phyloP scores from a whole-genome alignment of 1,139 yeast species.

The Saccharomyces hybrid region DNA sequence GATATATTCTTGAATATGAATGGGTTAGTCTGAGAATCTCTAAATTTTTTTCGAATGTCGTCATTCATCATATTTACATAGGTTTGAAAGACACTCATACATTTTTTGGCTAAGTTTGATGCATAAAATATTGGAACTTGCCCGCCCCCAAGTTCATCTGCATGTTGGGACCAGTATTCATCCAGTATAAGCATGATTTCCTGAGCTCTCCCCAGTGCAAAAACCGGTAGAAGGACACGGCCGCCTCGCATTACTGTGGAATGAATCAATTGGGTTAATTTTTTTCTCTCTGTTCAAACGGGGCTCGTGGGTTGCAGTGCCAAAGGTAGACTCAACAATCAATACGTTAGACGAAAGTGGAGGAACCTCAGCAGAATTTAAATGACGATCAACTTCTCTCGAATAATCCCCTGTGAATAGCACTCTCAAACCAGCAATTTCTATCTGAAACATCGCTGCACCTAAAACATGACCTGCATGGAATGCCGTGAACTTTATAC shows the following conservation, averaged over 20 bases:
- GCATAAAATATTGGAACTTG: constrained; percentile 76
- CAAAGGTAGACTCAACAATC: constrained; percentile 93
- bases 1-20: constrained; percentile 83
- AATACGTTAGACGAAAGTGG: constrained; percentile 80
- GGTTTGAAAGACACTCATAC: constrained; percentile 96
- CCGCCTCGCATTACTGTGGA: constrained; percentile 85
- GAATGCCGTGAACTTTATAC: constrained; percentile 91
- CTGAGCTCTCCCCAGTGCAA: constrained; percentile 95
- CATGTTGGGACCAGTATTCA: constrained; percentile 85
- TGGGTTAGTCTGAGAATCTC: constrained; percentile 74
- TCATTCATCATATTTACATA: constrained; percentile 97
- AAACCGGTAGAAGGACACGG: constrained; percentile 83
- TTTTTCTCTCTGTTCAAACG: constrained; percentile 72
- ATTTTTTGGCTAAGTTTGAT: constrained; percentile 85
- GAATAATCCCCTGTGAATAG: constrained; percentile 95
- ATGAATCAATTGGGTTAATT: constrained; percentile 75
- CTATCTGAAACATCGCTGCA: constrained; percentile 95
- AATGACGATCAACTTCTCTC: constrained; percentile 89
- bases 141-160: constrained; percentile 66
- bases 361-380: constrained; percentile 93
- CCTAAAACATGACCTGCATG: constrained; percentile 99
- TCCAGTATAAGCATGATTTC: constrained; percentile 82
- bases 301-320: constrained; percentile 95
- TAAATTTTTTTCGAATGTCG: constrained; percentile 66
- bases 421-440: constrained; percentile 84